Evolutionary conservation across 2,329 filamentous ascomycete genomes (phyloP).

Genomic region (Colletotrichum navitas): DNA sequence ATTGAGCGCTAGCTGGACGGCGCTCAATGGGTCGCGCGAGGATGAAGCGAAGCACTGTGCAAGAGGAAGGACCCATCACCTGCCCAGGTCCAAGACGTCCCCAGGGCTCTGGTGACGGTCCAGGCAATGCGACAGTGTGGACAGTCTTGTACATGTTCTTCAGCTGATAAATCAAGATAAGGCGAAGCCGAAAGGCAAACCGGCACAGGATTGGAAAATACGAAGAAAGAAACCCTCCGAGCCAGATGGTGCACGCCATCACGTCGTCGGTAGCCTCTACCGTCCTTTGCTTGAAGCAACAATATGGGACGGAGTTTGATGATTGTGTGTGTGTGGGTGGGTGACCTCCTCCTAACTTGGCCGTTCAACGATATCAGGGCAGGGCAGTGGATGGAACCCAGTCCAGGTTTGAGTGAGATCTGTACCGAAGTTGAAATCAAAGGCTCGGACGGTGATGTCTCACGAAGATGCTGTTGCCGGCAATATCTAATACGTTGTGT

Average conservation of each 20-base stretch:
- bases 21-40: too few species aligned
- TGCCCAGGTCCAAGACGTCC: neutral
- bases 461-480: neutral
- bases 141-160: slow-evolving; percentile 21
- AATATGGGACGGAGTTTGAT: slow-evolving; percentile 34
- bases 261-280: slow-evolving; percentile 27
- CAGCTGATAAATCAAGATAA: slow-evolving; percentile 37
- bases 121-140: slow-evolving; percentile 4
- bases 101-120: neutral
- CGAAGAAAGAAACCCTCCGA: neutral
- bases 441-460: neutral
- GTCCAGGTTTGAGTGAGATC: neutral
- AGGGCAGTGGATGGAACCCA: neutral
- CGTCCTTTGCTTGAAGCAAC: slow-evolving; percentile 12
- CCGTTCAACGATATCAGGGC: neutral
- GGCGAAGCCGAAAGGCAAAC: slow-evolving; percentile 18
- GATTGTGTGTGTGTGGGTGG: neutral
- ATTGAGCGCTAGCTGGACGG: too few species aligned
- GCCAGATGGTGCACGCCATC: slow-evolving; percentile 10
- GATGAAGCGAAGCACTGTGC: neutral
- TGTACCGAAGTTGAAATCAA: neutral
- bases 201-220: neutral
- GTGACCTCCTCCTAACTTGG: neutral
- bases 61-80: neutral
- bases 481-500: neutral